Evolutionary conservation across 2,329 filamentous ascomycete genomes (phyloP), one percentile per base, ranked within the genome.

Genomic region (Domatiomyces catenatus): DNA sequence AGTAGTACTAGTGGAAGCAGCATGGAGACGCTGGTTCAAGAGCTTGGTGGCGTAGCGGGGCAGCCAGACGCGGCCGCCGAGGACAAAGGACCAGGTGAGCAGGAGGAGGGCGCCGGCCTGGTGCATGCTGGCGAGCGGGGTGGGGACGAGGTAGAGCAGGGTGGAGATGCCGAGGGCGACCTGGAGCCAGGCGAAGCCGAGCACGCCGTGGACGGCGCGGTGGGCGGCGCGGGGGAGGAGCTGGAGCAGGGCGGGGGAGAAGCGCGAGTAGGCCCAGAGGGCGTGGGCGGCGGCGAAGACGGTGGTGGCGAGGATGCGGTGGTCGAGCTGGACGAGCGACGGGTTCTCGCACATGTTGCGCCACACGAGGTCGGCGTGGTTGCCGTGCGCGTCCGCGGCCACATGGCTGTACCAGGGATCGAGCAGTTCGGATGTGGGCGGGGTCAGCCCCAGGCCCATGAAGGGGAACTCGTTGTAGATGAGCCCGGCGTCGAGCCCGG

Each of bases 391-490:
- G 43, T 77, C 73, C 64, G 94, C 87, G 42, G 82, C 74, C 52
- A 76, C 78, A 61, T 88, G 84, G 52, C 81, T 83, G 75, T 95
- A 95, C 71, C 87, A 93, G 39, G 77, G 73, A 62, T 90, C 83
- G 67, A 86, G 88, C 28, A 96, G 80, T 70, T 96, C 90, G 8
- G 79, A 75, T 62, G 76, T 79, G 0, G 90, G 90, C 1, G 90
- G 90, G 0, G 86, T 75, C 19, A 94, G 71, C 8, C 88, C 87
- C 2, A 79, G 68, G 7, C 92, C 92, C 92, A 98, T 98, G 68
- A 78, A 86, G 5, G 92, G 92, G 66, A 98, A 96, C 67, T 98
- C 88, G 66, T 98, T 98, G 74, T 98, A 98, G 68, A 98, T 96
- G 51, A 98, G 75, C 7, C 92, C 92, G 7, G 92, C 92, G 64